Evolutionary conservation across 192 early-diverging fungal species (phyloP).

Genomic region (Cladochytrium replicatum): DNA sequence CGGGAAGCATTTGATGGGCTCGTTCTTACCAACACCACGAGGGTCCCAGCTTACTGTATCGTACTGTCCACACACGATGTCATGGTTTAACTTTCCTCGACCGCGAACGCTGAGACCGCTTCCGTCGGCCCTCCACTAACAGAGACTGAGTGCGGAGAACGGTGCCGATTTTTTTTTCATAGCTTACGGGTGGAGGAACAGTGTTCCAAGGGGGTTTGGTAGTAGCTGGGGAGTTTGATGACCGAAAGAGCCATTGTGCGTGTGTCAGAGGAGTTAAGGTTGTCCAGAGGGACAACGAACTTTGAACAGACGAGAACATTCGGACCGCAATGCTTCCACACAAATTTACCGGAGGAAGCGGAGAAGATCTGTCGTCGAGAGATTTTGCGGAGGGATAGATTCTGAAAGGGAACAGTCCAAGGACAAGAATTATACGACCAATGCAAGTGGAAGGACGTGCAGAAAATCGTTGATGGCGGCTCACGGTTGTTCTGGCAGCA

Average conservation of each 20-base stretch:
- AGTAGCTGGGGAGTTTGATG: constrained; percentile 5
- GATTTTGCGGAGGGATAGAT: too few species aligned
- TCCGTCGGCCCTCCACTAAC: constrained; percentile 37
- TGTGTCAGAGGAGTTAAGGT: constrained; percentile 5
- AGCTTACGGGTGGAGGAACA: constrained; percentile 20
- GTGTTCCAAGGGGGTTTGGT: constrained; percentile 8
- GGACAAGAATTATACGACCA: too few species aligned
- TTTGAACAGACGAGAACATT: too few species aligned
- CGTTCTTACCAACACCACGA: constrained; percentile 22
- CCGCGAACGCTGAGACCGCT: constrained; percentile 13
- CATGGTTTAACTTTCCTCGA: constrained; percentile 5
- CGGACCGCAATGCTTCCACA: too few species aligned
- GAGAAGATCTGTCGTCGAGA: too few species aligned
- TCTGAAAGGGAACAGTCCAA: too few species aligned
- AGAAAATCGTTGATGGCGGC: too few species aligned
- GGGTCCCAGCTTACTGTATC: constrained; percentile 34
- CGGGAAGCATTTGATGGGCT: constrained; percentile 11
- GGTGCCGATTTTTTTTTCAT: neutral
- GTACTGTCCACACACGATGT: constrained; percentile 12
- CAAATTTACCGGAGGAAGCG: too few species aligned
- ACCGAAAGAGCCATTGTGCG: constrained; percentile 10
- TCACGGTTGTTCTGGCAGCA: too few species aligned
- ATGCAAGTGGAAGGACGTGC: too few species aligned
- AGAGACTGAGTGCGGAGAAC: too few species aligned
- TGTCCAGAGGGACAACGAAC: constrained; percentile 23